Evolutionary conservation across 1,284 basidiomycete genomes (phyloP), one percentile per base, ranked within the genome.

Genomic region (Ceratobasidium sp.): DNA sequence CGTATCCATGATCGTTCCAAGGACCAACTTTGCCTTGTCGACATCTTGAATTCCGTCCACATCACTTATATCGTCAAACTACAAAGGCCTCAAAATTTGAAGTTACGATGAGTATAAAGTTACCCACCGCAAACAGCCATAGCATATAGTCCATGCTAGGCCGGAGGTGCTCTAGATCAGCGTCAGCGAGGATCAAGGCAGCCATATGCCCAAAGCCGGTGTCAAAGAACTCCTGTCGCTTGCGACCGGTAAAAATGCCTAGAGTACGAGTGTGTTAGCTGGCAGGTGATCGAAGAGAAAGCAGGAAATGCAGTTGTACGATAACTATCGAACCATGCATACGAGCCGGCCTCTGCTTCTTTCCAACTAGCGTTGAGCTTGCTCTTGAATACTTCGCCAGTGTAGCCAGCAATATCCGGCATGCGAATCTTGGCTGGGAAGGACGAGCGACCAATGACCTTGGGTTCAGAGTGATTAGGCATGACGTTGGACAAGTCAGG

Each of bases 91-190:
- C 20, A 1, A 62, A 54, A 35, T 14, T 8, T 30, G 10, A 12
- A 55, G 6, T n/a, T 7, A 52, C 14, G 10, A 55, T 48, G 35
- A 65, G 38, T 70, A 35, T 1, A 48, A 73, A 52, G 62, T 67
- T 64, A 81, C 83, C 30, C 74, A 88, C 87, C 12, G 86, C 84
- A 79, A 87, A 87, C n/a, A 87, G 86, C 86, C 86, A 88, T 41
- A 87, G 82, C 81, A 86, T 87, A 79, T 88, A 88, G 46, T 84
- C 84, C 50, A 87, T 82, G 79, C 86, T 85, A 4, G 86, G 87
- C 7, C 82, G 84, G 33, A 87, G 84, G 69, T 87, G 87, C 14
- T 81, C 78, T 18, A 82, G 60, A 79, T 87, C 85, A 33, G 87
- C 87, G 60, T 87, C 85, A 5, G 87, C 85, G 79, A 87, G 88